A percentile compares a stretch with the other conserved stretches of the same genome.
Evolutionary conservation across 306 rosid species (phyloP).

Genomic region (Prunus kanzakura): DNA sequence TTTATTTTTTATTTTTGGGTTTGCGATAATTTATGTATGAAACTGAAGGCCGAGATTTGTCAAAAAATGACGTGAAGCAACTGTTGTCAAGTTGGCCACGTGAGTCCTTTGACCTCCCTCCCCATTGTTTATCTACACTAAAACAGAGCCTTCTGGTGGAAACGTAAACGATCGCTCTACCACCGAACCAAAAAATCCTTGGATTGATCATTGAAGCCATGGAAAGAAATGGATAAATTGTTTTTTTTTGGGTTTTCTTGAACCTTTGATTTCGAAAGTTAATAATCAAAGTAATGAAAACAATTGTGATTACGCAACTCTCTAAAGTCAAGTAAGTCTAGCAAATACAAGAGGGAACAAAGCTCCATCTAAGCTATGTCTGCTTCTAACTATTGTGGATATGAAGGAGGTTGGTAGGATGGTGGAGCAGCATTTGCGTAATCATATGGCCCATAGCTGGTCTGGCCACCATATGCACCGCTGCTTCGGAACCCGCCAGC

Average conservation of each 20-base stretch:
- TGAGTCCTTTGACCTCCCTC: too few species aligned
- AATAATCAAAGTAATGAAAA: not conserved
- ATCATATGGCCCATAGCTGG: constrained; percentile 52
- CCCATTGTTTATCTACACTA: too few species aligned
- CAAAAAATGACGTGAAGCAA: too few species aligned
- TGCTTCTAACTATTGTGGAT: constrained; percentile 33
- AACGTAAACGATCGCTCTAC: too few species aligned
- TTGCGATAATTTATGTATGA: too few species aligned
- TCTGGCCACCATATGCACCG: constrained; percentile 54
- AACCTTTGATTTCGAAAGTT: not conserved
- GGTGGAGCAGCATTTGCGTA: constrained; percentile 47
- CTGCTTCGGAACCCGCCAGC: constrained; percentile 36
- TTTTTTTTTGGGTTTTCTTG: not conserved
- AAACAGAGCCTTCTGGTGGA: too few species aligned
- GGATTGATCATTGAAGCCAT: not conserved
- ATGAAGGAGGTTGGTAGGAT: constrained; percentile 50
- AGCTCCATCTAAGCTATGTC: constrained; percentile 10
- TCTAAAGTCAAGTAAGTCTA: not conserved
- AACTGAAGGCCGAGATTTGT: too few species aligned
- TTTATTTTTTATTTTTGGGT: too few species aligned
- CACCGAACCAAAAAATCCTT: too few species aligned
- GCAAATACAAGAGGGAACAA: not conserved
- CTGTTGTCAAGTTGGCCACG: too few species aligned
- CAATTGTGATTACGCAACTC: not conserved
- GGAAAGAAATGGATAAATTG: not conserved